Percentiles rank a stretch among this genome's conserved stretches.
These are phyloP conservation scores for Lyophyllum shimeji DNA, from an alignment of 768 basidiomycete species.

Conservation along the genomic window DNA sequence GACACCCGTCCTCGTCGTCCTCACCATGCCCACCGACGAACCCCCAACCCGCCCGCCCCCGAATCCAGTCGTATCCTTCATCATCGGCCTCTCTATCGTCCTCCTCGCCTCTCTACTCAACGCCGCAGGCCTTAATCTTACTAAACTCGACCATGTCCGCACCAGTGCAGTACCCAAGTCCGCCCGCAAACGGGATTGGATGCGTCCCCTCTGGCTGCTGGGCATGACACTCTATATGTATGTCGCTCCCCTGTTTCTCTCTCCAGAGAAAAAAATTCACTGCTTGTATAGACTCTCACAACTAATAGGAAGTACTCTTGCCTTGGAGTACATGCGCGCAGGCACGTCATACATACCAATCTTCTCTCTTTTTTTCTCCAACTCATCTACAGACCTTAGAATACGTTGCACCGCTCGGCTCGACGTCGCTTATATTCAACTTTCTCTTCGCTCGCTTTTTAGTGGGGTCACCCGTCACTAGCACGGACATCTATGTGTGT, in stretches of 20 bases:
- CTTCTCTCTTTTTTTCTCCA: neutral
- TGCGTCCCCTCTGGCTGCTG: conserved; percentile 85
- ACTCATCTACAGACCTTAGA: conserved; percentile 40
- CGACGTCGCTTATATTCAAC: conserved; percentile 93
- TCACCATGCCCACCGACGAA: conserved; percentile 11
- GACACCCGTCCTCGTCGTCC: neutral
- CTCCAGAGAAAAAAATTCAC: conserved; percentile 1
- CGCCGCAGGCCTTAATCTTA: conserved; percentile 91
- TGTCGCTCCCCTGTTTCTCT: conserved; percentile 22
- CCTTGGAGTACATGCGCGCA: conserved; percentile 86
- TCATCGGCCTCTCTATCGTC: conserved; percentile 86
- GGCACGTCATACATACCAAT: conserved; percentile 37
- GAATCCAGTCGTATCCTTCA: conserved; percentile 52
- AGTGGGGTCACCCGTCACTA: conserved; percentile 83
- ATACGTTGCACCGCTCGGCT: conserved; percentile 95
- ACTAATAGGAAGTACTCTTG: conserved; percentile 83
- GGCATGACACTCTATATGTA: conserved; percentile 96
- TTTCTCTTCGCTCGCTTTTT: conserved; percentile 91
- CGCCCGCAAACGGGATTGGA: conserved; percentile 72
- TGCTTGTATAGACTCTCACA: conserved; percentile 63
- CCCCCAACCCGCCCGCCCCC: conserved; percentile 1
- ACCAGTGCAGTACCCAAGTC: conserved; percentile 77
- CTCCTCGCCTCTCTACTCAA: conserved; percentile 83
- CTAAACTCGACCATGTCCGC: conserved; percentile 89
- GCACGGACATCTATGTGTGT: conserved; percentile 77